These are phyloP conservation scores for Fusarium sp. DNA, from an alignment of 2,329 filamentous ascomycete genomes.

Conservation along the genomic window DNA sequence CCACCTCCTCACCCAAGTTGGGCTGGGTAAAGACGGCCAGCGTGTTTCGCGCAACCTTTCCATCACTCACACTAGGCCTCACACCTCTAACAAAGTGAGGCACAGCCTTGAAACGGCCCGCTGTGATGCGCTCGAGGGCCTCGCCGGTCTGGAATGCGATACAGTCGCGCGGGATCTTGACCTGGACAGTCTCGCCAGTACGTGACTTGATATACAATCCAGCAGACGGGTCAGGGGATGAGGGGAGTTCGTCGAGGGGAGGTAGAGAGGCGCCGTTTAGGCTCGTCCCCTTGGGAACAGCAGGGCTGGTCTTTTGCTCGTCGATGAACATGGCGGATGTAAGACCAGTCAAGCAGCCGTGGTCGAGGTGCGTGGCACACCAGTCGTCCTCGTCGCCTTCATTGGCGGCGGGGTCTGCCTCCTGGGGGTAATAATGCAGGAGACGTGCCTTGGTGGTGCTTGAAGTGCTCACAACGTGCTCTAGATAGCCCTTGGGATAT, in stretches of 20 bases:
- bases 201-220: conserved; percentile 96
- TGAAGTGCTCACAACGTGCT: conserved; percentile 86
- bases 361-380: conserved; percentile 92
- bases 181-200: conserved; percentile 84
- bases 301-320: conserved; percentile 64
- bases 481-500: conserved; percentile 83
- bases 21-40: conserved; percentile 97
- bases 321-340: conserved; percentile 98
- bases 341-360: conserved; percentile 92
- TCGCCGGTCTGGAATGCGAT: conserved; percentile 97
- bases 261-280: conserved; percentile 50
- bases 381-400: conserved; percentile 81
- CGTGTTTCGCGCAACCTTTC: conserved; percentile 81
- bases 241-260: conserved; percentile 75
- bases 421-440: conserved; percentile 89
- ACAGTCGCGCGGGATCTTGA: conserved; percentile 89
- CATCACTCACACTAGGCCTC: conserved; percentile 63
- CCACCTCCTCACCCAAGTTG: conserved; percentile 84
- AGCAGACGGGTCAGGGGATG: conserved; percentile 84
- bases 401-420: conserved; percentile 51
- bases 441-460: conserved; percentile 91
- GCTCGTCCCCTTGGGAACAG: conserved; percentile 46
- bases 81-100: conserved; percentile 94
- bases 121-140: conserved; percentile 88
- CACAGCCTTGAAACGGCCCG: conserved; percentile 92